Percentiles rank a stretch among this genome's conserved stretches.
Conservation (phyloP, 2,329 filamentous ascomycete species). For the Alternaria arborescens region DNA sequence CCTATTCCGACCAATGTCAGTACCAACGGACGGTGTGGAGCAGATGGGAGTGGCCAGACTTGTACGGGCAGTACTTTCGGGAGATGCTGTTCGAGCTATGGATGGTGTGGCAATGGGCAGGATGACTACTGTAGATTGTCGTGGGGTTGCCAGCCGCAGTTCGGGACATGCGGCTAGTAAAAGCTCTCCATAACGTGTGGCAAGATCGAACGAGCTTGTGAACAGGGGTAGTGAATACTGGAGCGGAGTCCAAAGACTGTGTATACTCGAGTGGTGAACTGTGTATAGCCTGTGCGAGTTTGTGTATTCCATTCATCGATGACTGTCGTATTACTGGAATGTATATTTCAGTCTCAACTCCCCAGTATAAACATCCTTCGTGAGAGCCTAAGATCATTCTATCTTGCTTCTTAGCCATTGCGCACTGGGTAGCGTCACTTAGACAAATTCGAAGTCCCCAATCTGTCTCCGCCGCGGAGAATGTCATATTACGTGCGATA, state of each 20-base stretch:
- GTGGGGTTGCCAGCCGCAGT: conserved; percentile 35
- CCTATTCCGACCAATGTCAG: conserved; percentile 37
- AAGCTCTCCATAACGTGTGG: neutral
- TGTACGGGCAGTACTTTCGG: conserved; percentile 37
- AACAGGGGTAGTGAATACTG: neutral
- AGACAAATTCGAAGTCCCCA: neutral
- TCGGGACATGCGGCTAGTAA: conserved; percentile 27
- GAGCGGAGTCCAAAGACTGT: neutral
- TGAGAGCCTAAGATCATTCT: neutral
- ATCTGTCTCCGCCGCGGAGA: neutral
- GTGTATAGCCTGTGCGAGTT: neutral
- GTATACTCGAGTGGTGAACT: neutral
- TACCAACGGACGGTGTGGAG: conserved; percentile 38
- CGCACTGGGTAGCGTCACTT: neutral
- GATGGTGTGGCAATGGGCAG: conserved; percentile 32
- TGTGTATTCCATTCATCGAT: neutral
- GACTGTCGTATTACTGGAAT: neutral
- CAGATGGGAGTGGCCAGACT: conserved; percentile 28
- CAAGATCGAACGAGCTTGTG: neutral
- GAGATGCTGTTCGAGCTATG: conserved; percentile 39
- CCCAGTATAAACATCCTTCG: neutral
- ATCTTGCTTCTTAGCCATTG: neutral
- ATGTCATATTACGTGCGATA: neutral
- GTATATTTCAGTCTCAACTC: neutral
- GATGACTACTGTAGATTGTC: conserved; percentile 32